Evolutionary conservation across 2,329 filamentous ascomycete genomes (phyloP), one percentile per base, ranked within the genome.

Genomic region (Diplocarpon rosae): DNA sequence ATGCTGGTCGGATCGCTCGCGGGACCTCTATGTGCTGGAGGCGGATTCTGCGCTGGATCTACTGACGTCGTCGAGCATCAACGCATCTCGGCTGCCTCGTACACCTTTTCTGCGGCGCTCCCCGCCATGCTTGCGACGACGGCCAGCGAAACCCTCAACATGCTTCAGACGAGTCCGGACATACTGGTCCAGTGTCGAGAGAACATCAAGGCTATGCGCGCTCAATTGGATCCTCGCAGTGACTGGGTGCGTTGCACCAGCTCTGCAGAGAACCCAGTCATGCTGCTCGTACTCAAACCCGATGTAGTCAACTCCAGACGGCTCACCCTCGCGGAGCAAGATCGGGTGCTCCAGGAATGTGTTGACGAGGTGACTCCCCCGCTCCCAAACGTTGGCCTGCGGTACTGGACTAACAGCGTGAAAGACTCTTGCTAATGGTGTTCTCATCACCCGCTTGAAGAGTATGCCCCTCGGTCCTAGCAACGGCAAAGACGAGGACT

Each of bases 1-100:
- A 95, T 98, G 88, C 90, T 98, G 54, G 77, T 96, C 42, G 92
- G 93, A 35, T 94, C 87, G 30, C 77, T 98, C 37, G 81, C 90
- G 11, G 90, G 92, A 2, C 84, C 89, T 13, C 73, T 98, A 31
- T 92, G 90, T 60, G 88, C 86, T 9, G 90, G 89, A 44, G 92
- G 93, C 55, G 92, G 92, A 13, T 98, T 98, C 70, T 98, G 92
- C 62, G 89, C 90, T 13, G 90, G 89, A 14, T 82, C 83, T 32
- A 81, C 82, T 52, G 92, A 95, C 61, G 89, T 96, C 14, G 85
- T 96, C 14, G 86, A 93, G 63, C 92, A 98, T 61, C 92, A 98
- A 67, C 88, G 92, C 54, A 89, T 98, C 59, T 87, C 85, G 8
- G 86, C 90, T 4, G 80, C 85, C 1, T 83, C 90, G 0, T 98